Evolutionary conservation across 2,329 filamentous ascomycete genomes (phyloP).

Genomic region (Beauveria varroae): DNA sequence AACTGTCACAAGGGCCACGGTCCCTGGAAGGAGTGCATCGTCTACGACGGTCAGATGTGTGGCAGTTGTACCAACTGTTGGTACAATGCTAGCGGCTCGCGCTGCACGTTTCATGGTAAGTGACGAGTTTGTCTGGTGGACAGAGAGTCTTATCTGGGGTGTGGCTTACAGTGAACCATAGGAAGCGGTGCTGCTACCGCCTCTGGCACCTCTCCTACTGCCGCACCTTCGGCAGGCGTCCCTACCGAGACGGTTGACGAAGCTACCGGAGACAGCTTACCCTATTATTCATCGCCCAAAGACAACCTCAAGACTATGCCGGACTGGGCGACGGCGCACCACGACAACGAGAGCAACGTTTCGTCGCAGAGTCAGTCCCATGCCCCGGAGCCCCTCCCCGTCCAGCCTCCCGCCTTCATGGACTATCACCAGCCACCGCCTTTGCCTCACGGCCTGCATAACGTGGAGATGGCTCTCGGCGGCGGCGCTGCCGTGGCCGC

Average conservation of each 20-base stretch:
- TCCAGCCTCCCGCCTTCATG: not conserved
- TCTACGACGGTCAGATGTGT: slow-evolving; percentile 53
- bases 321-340: not conserved
- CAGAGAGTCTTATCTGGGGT: not conserved
- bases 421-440: slow-evolving; percentile 18
- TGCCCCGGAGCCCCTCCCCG: not conserved
- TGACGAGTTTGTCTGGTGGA: not conserved
- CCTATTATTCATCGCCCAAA: not conserved
- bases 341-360: not conserved
- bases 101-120: slow-evolving; percentile 53
- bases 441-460: slow-evolving; percentile 9
- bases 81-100: slow-evolving; percentile 53
- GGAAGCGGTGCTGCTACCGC: not conserved
- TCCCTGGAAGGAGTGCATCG: slow-evolving; percentile 51
- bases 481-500: not conserved
- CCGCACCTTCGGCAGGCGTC: not conserved
- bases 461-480: slow-evolving; percentile 12
- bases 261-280: not conserved
- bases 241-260: not conserved
- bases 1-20: slow-evolving; percentile 55
- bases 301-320: not conserved
- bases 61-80: slow-evolving; percentile 57
- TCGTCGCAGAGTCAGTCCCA: not conserved
- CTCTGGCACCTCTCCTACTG: not conserved
- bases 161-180: not conserved